Evolutionary conservation across 148 eudicot genomes (phyloP).

Genomic region (Vaccinium vitisidaea): DNA sequence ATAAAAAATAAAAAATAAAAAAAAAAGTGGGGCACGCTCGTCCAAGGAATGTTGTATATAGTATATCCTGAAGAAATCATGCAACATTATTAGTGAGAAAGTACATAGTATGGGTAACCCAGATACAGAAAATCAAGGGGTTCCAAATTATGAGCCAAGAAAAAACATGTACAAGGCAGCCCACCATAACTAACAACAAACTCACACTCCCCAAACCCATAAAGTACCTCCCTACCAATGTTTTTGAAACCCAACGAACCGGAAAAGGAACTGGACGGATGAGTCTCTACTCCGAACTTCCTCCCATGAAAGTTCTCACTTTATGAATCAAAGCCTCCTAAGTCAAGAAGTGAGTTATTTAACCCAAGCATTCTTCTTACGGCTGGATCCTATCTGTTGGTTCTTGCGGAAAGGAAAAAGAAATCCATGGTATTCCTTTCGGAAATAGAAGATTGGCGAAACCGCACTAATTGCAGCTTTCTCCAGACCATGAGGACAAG

Average conservation of each 20-base stretch:
- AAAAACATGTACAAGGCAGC: slow-evolving; percentile 1
- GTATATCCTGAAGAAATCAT: neutral
- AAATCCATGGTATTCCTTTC: neutral
- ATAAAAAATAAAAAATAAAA: neutral
- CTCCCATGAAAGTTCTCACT: neutral
- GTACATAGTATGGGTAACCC: neutral
- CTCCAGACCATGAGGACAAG: neutral
- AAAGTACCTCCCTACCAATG: neutral
- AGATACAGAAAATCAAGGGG: neutral
- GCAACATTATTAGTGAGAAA: neutral
- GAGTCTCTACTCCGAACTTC: neutral
- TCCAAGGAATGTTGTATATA: neutral
- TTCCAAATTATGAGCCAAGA: neutral
- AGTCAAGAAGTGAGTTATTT: slow-evolving; percentile 6
- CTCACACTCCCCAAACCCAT: neutral
- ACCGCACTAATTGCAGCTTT: neutral
- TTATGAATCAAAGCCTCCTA: neutral
- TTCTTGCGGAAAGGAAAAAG: neutral
- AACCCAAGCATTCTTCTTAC: neutral
- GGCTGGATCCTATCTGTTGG: neutral
- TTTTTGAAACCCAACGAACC: too few relatives aligned
- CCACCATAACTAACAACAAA: neutral
- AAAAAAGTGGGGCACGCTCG: neutral
- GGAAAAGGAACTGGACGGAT: too few relatives aligned
- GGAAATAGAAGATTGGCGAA: neutral